Base-by-base conservation (phyloP, 306 rosid species). In the Argentina anserina region DNA sequence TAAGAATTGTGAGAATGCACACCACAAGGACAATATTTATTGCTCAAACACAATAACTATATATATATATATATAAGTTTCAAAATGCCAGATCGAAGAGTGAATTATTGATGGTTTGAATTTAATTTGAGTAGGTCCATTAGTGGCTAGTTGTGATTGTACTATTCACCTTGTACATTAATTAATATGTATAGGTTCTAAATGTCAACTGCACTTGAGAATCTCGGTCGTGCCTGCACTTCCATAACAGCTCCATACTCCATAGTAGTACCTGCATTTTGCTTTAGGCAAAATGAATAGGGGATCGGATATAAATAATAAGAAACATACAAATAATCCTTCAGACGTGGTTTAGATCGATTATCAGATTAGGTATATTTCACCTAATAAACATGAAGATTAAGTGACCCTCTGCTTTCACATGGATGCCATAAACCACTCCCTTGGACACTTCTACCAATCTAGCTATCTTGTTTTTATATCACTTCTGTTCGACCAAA, bases 341-440 rank as follows among this genome's bases (percentile, higher is more conserved):
- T 63, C 46, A 65, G 49, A 64, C 41, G 29, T 47, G 72, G 60
- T 20, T 47, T 68, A 56, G 72, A 34, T 68, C 40, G 72, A 34
- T 34, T 49, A n/a, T 50, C n/a, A 49, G 65, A 70, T 70, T 70
- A 71, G 75, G 65, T 70, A 45, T 7, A 69, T 29, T 6, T 9
- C 71, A 43, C 71, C 53, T 26, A 29, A 50, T 70, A 15, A 39
- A 36, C 49, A 49, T 49, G 59, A 10, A 50, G 63, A 21, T 33
- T 43, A 13, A 69, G 34, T 60, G 65, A 25, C 39, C 65, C 12
- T 39, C 20, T 49, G 65, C 73, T 70, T 56, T 52, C 70, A 69
- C 75, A 53, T 64, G 74, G 53, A 52, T 39, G 67, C 79, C 80
- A 82, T 71, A 71, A 81, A 76, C 53, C 75, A 81, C 77, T 67